Conservation (phyloP, 2,329 filamentous ascomycete genomes). For the Monilinia vaccinii-corymbosi region DNA sequence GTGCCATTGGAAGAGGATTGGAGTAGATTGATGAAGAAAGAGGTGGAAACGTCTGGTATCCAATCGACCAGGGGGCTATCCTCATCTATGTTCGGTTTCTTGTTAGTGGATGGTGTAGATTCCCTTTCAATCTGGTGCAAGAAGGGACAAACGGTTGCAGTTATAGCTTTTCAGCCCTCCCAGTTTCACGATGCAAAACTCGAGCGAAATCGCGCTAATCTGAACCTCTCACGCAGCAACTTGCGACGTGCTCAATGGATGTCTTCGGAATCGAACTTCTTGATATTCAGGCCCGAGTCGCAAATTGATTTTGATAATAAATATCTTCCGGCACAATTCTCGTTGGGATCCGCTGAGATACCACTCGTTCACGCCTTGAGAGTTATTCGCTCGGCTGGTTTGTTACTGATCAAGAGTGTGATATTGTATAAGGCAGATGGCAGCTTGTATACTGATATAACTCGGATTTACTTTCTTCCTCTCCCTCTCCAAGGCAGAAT, state of each 20-base stretch:
- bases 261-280: not conserved
- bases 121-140: not conserved
- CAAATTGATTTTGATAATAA: not conserved
- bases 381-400: not conserved
- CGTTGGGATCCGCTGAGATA: not conserved
- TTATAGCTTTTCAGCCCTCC: not conserved
- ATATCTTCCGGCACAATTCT: not conserved
- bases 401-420: not conserved
- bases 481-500: not conserved
- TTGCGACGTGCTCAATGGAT: not conserved
- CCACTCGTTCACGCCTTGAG: not conserved
- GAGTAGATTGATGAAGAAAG: not conserved
- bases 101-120: not conserved
- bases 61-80: not conserved
- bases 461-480: conserved; percentile 4
- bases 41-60: not conserved
- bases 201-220: not conserved
- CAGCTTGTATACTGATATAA: not conserved
- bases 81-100: not conserved
- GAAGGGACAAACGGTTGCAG: not conserved
- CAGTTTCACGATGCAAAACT: not conserved
- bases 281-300: not conserved
- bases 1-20: conserved; percentile 17
- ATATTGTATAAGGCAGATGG: not conserved
- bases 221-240: not conserved